Evolutionary conservation across 371 early-diverging fungal species (phyloP), one percentile per base, ranked within the genome.

Genomic region (Zychaea mexicana): DNA sequence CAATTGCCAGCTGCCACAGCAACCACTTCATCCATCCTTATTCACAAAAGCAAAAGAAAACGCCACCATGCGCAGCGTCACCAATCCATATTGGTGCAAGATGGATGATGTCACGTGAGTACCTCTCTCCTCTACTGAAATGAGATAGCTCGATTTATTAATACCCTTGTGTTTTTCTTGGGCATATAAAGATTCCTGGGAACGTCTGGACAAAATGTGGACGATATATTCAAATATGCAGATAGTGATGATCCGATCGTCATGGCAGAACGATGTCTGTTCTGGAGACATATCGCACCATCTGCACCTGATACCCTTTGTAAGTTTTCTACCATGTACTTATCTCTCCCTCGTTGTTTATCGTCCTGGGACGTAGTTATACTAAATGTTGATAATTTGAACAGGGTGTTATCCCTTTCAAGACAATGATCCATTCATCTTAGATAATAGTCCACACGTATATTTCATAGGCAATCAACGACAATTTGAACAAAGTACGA

Each of bases 281-380:
- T 67, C 19, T 95, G 96, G 94, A 79, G 90, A 21, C 95, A 95
- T 59, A 74, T 96, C 22, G 94, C 95, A 9, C 98, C 98, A 0
- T 89, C 95, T 10, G 90, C 94, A 0, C 98, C 98, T 0, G 98
- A 98, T 75, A 96, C 97, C 3, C 77, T 97, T 36, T 94, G 92
- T 91, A 80, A 66, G 85, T 69, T 3, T 19, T 61, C 33, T 57
- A 21, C 10, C 33, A 27, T 47, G 32, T 42, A 2, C 17, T 24
- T 61, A 17, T 24, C 17, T 15, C 27, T 10, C 22, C n/a, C n/a
- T n/a, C n/a, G n/a, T n/a, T n/a, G n/a, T n/a, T n/a, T n/a, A n/a
- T n/a, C n/a, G n/a, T n/a, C n/a, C n/a, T n/a, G n/a, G n/a, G n/a
- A n/a, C n/a, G n/a, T n/a, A n/a, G n/a, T n/a, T n/a, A n/a, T 59